Conservation (phyloP, 768 basidiomycete species). For the Fistulinella prunicolor region DNA sequence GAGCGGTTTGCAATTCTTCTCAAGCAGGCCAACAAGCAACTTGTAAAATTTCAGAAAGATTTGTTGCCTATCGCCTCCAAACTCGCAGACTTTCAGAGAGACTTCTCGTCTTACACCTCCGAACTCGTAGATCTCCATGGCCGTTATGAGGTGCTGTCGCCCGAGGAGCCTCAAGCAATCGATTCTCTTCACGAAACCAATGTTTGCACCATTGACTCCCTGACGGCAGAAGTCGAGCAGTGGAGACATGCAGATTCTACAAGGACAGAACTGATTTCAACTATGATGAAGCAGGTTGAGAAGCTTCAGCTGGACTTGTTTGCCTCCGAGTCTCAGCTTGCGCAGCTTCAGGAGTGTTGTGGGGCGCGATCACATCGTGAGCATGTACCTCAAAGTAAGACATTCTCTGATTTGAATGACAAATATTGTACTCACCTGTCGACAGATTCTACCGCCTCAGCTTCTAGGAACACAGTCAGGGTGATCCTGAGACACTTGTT, state of each 20-base stretch:
- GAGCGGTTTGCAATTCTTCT: no score
- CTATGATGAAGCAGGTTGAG: neutral
- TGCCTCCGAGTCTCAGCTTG: neutral
- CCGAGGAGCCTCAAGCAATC: neutral
- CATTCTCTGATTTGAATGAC: no score
- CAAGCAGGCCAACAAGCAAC: no score
- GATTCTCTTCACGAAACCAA: neutral
- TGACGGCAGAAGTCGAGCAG: neutral
- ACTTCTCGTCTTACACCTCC: neutral
- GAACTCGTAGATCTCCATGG: neutral
- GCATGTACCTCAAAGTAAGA: no score
- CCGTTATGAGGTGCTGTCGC: neutral
- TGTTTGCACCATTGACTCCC: neutral
- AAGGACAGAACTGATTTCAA: neutral
- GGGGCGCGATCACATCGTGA: neutral
- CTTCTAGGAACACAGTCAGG: no score
- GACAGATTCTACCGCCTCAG: no score
- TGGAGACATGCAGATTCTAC: neutral
- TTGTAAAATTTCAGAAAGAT: no score
- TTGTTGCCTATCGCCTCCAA: no score
- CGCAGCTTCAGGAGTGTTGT: conserved; percentile 1
- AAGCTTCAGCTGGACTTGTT: neutral
- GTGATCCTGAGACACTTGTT: no score
- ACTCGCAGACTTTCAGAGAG: no score
- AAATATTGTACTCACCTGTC: no score